A percentile compares a stretch with the other conserved stretches of the same genome.
These are phyloP conservation scores for Actinomortierella wolfii DNA, from an alignment of 371 early-diverging fungal genomes.

Conservation along the genomic window DNA sequence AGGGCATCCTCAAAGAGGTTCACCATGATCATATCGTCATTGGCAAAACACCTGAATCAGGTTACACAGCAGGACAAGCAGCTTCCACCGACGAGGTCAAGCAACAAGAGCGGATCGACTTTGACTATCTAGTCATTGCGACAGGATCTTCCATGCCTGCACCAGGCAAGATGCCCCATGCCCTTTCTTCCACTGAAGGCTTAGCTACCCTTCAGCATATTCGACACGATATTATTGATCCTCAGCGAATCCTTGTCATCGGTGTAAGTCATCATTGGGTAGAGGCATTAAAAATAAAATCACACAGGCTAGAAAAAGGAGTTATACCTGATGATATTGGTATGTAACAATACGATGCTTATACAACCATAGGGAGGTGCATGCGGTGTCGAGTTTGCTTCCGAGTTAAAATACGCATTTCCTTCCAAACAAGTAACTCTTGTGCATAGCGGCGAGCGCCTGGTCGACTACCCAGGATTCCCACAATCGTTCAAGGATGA, in stretches of 20 bases:
- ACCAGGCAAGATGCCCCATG: constrained; percentile 29
- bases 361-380: constrained; percentile 52
- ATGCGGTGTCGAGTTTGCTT: constrained; percentile 70
- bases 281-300: no score
- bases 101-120: constrained; percentile 49
- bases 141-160: constrained; percentile 66
- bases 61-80: background rate
- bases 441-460: constrained; percentile 51
- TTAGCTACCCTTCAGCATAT: constrained; percentile 23
- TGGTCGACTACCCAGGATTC: constrained; percentile 49
- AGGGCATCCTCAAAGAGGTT: constrained; percentile 50
- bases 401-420: constrained; percentile 57
- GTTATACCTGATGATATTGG: no score
- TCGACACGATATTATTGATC: constrained; percentile 58
- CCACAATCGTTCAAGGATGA: constrained; percentile 52
- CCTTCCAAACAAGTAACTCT: constrained; percentile 58
- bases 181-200: constrained; percentile 38
- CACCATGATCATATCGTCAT: constrained; percentile 50
- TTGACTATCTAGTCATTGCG: constrained; percentile 74
- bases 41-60: constrained; percentile 14
- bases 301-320: no score
- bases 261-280: no score
- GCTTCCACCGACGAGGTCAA: no score
- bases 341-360: no score
- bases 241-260: constrained; percentile 58